These are phyloP conservation scores for Parachaetomium inaequale DNA, from an alignment of 495 filamentous ascomycete genomes.

Conservation along the genomic window DNA sequence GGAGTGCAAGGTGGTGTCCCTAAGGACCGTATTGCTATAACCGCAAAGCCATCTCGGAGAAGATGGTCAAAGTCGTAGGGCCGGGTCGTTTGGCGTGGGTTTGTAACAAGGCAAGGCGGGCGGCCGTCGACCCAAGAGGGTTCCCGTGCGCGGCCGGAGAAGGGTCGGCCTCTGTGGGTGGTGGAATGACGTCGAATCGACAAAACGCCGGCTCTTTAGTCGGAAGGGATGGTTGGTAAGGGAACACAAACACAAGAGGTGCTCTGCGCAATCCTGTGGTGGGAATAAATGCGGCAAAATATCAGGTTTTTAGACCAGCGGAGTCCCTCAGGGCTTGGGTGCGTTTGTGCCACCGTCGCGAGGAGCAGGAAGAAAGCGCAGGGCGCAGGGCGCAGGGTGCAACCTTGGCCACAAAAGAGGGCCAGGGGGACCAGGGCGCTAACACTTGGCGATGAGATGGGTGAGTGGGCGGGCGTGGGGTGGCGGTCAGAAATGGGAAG, in stretches of 20 bases:
- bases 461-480: constrained; percentile 1
- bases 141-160: constrained; percentile 5
- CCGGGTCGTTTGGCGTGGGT: constrained; percentile 19
- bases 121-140: constrained; percentile 19
- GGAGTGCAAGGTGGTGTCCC: constrained; percentile 44
- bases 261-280: constrained; percentile 8
- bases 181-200: constrained; percentile 20
- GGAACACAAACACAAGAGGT: constrained; percentile 5
- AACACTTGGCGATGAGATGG: constrained; percentile 17
- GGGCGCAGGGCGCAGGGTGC: constrained; percentile 11
- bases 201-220: neutral
- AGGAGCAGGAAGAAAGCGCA: constrained; percentile 11
- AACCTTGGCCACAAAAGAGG: constrained; percentile 3
- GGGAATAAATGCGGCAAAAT: constrained; percentile 28
- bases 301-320: constrained; percentile 31
- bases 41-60: constrained; percentile 39
- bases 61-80: constrained; percentile 16
- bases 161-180: constrained; percentile 5
- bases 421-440: constrained; percentile 4
- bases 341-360: constrained; percentile 17
- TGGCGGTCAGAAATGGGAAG: constrained; percentile 15
- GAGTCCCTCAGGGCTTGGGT: constrained; percentile 19
- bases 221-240: neutral
- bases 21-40: constrained; percentile 59
- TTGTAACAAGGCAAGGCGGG: constrained; percentile 23